phyloP scores from a whole-genome alignment of 768 basidiomycete species.

The Boletus subcaerulescens region DNA sequence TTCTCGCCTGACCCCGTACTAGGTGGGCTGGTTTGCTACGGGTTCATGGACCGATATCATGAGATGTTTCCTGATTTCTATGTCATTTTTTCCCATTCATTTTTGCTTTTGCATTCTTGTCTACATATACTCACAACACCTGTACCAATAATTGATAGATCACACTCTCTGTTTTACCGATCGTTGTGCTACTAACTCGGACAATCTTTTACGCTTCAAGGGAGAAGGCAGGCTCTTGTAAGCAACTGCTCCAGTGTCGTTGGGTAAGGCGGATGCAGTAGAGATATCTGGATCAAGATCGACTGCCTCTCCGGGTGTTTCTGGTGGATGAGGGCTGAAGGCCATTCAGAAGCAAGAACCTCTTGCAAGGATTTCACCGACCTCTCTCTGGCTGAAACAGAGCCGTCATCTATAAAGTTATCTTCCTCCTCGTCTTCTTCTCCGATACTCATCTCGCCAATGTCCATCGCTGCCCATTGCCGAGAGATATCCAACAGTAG shows the following conservation, averaged over 20 bases:
- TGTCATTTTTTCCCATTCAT: constrained; percentile 20
- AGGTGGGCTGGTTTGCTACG: constrained; percentile 70
- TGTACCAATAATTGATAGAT: constrained; percentile 14
- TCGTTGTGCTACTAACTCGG: constrained; percentile 11
- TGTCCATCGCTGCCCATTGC: constrained; percentile 15
- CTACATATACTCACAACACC: constrained; percentile 23
- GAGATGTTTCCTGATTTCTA: constrained; percentile 22
- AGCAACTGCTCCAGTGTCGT: constrained; percentile 3
- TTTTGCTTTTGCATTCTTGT: constrained; percentile 17
- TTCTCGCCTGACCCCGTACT: constrained; percentile 11
- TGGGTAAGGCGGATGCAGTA: neutral
- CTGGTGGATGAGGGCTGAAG: constrained; percentile 3
- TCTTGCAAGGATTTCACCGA: neutral
- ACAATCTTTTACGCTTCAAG: constrained; percentile 18
- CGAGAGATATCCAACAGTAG: constrained; percentile 14
- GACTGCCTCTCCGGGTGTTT: neutral
- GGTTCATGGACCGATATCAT: constrained; percentile 43
- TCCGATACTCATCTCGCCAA: constrained; percentile 7
- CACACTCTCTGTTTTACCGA: constrained; percentile 7
- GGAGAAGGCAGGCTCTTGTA: constrained; percentile 23
- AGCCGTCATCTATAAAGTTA: constrained; percentile 1
- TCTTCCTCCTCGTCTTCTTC: constrained; percentile 6
- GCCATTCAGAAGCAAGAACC: constrained; percentile 6
- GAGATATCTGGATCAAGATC: constrained; percentile 4
- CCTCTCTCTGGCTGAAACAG: constrained; percentile 8